Evolutionary conservation across 208 protist species (phyloP).

Genomic region (Trypanosoma brucei): DNA sequence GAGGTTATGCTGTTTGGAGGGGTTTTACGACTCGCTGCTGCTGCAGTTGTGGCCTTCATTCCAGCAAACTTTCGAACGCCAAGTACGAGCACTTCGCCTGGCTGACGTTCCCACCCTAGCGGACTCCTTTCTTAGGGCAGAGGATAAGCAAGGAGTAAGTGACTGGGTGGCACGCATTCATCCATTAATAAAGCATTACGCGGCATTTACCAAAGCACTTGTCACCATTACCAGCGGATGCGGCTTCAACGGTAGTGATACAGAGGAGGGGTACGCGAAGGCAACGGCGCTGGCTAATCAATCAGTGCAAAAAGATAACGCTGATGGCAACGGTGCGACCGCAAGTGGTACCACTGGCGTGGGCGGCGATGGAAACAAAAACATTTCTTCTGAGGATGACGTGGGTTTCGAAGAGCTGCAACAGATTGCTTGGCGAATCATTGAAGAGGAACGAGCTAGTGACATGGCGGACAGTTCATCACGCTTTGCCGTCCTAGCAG

Average conservation of each 20-base stretch:
- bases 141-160: background rate
- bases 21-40: conserved; percentile 78
- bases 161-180: conserved; percentile 35
- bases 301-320: no score
- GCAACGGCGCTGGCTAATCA: background rate
- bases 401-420: conserved; percentile 26
- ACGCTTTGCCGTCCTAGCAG: conserved; percentile 54
- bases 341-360: background rate
- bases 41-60: conserved; percentile 77
- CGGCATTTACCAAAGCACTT: conserved; percentile 32
- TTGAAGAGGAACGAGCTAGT: conserved; percentile 50
- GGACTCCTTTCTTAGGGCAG: background rate
- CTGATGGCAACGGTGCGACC: no score
- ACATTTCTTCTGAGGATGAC: background rate
- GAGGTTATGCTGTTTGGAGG: conserved; percentile 65
- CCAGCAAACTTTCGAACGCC: conserved; percentile 58
- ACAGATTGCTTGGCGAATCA: conserved; percentile 37
- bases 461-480: conserved; percentile 52
- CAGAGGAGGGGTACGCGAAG: background rate
- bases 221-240: conserved; percentile 33
- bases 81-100: conserved; percentile 57
- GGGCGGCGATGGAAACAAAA: background rate
- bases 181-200: conserved; percentile 36
- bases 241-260: conserved; percentile 11
- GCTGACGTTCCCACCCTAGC: conserved; percentile 15